Evolutionary conservation across 768 basidiomycete genomes (phyloP).

Genomic region (Paxillus involutus): DNA sequence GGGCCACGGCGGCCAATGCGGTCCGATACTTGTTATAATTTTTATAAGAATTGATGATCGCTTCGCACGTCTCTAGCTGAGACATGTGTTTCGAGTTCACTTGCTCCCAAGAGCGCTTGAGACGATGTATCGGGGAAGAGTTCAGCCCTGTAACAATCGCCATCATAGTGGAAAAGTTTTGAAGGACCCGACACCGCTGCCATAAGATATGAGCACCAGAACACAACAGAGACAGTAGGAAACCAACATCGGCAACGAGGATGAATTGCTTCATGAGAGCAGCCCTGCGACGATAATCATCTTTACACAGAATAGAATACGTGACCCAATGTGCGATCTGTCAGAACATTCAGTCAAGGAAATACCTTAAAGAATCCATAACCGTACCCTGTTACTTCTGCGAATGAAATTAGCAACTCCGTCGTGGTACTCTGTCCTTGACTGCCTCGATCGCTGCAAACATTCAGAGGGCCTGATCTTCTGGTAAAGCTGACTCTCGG

Average conservation of each 20-base stretch:
- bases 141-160: constrained; percentile 69
- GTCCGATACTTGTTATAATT: constrained; percentile 66
- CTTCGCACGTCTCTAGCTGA: constrained; percentile 52
- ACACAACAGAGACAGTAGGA: not conserved
- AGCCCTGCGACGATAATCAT: constrained; percentile 61
- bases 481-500: constrained; percentile 59
- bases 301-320: constrained; percentile 52
- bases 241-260: constrained; percentile 57
- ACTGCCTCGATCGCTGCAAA: constrained; percentile 53
- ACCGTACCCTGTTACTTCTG: constrained; percentile 52
- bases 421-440: constrained; percentile 41
- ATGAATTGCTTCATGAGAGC: constrained; percentile 67
- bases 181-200: constrained; percentile 59
- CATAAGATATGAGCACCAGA: constrained; percentile 2
- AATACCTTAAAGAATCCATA: not conserved
- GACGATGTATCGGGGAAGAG: constrained; percentile 60
- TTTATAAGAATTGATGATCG: constrained; percentile 62
- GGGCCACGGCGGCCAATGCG: constrained; percentile 51
- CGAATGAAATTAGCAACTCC: constrained; percentile 60
- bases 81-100: constrained; percentile 49
- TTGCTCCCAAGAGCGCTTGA: constrained; percentile 66
- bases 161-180: constrained; percentile 70
- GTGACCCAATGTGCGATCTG: constrained; percentile 64
- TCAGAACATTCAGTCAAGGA: not conserved
- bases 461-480: constrained; percentile 63